Evolutionary conservation across 805 yeast genomes (phyloP), one percentile per base, ranked within the genome.

Genomic region (Starmerella sp.): DNA sequence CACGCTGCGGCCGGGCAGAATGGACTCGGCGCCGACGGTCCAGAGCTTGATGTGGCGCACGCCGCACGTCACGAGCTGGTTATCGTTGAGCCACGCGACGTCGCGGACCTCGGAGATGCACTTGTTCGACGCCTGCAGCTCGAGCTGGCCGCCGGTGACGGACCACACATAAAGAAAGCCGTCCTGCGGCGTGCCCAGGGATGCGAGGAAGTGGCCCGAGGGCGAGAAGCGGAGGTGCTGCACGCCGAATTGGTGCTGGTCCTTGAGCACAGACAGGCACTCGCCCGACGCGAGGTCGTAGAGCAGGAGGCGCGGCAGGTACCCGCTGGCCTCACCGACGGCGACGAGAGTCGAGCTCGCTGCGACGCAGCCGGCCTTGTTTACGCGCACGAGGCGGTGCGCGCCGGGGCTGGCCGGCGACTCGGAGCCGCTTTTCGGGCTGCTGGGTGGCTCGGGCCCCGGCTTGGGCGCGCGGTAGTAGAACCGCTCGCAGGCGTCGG

Each of bases 81-180:
- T 63, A 15, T 73, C 74, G 54, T 77, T 71, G 35, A 73, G 62
- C 90, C 90, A 84, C 5, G 73, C 50, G 42, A 84, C 62, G 41
- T 77, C 79, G 58, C 77, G 73, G 6, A 84, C 74, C 10, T 74
- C 71, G 0, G 85, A 76, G 0, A 84, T 78, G 64, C 89, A 84
- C 61, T 79, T 74, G 67, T 84, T 84, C 38, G 80, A 76, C 0
- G 81, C 78, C 22, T 67, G 64, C 34, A 79, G 69, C 5, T 63
- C 63, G 6, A 72, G 63, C 3, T 66, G 60, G 0, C 70, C 67
- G 10, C 63, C 64, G 8, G 52, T 44, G 13, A 77, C 63, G 48
- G 66, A 72, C 90, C 91, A 84, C 8, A 85, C 67, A 60, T 79
- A 77, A 11, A 84, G 63, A 55, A 74, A 82, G 1, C 90, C 88